Percentiles rank a stretch among this genome's conserved stretches.
Evolutionary conservation across 768 basidiomycete genomes (phyloP).

Genomic region (Cystoderma amianthinum): DNA sequence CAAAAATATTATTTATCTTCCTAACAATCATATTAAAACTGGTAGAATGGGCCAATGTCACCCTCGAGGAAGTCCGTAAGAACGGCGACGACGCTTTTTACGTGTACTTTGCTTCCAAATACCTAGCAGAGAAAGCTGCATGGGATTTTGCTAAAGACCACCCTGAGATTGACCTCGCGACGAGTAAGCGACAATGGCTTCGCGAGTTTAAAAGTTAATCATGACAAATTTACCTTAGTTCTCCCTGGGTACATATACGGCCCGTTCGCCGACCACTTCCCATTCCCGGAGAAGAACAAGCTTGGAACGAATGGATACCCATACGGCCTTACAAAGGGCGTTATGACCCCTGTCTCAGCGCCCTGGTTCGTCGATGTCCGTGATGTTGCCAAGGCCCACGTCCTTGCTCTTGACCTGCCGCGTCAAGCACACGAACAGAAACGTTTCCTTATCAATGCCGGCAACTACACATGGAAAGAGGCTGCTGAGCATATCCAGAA

Average conservation of each 20-base stretch:
- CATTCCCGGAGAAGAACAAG: conserved; percentile 13
- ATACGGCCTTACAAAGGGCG: conserved; percentile 17
- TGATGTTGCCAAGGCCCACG: conserved; percentile 25
- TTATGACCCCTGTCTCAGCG: conserved; percentile 11
- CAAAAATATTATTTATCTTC: neutral
- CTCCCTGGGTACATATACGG: conserved; percentile 30
- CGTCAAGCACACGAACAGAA: conserved; percentile 13
- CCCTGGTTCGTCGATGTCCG: conserved; percentile 26
- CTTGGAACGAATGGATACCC: conserved; percentile 24
- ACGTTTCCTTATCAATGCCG: conserved; percentile 15
- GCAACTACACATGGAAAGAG: conserved; percentile 15
- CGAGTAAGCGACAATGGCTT: conserved; percentile 19
- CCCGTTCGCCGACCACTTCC: conserved; percentile 23
- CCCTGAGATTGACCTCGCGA: conserved; percentile 27
- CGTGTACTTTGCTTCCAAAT: conserved; percentile 34
- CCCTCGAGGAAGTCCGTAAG: conserved; percentile 20
- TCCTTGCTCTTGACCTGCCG: conserved; percentile 20
- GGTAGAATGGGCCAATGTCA: conserved; percentile 25
- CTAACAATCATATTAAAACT: neutral
- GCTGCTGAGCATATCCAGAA: conserved; percentile 14
- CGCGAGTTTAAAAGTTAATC: neutral
- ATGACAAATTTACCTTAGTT: conserved; percentile 13
- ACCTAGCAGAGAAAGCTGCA: conserved; percentile 29
- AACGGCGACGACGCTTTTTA: conserved; percentile 19
- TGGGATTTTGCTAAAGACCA: conserved; percentile 34